These are phyloP conservation scores for Pleurotus platypus DNA, from an alignment of 768 basidiomycete species.

Conservation along the genomic window DNA sequence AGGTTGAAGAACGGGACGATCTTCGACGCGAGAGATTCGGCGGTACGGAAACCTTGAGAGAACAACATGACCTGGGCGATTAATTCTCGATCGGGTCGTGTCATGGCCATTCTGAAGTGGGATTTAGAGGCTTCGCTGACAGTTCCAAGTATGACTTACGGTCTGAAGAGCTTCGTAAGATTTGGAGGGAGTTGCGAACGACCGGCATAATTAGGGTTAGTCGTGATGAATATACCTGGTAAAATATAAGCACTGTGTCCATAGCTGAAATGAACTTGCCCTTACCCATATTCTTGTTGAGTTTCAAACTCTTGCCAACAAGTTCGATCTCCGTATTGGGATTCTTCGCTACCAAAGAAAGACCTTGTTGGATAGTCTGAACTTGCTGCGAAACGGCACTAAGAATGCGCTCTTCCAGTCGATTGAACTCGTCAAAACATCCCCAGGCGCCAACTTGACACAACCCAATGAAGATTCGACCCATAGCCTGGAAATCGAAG, in stretches of 20 bases:
- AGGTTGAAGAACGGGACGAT: constrained; percentile 99
- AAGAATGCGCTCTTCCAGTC: constrained; percentile 95
- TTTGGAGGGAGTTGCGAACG: constrained; percentile 89
- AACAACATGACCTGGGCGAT: constrained; percentile 99
- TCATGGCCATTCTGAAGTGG: constrained; percentile 89
- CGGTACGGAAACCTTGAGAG: constrained; percentile 98
- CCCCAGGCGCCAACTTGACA: constrained; percentile 99
- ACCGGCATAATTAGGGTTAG: constrained; percentile 98
- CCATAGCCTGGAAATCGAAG: constrained; percentile 99
- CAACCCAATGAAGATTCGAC: constrained; percentile 96
- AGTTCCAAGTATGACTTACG: constrained; percentile 46
- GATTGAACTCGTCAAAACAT: constrained; percentile 97
- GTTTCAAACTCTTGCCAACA: constrained; percentile 89
- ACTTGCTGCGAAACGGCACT: constrained; percentile 99
- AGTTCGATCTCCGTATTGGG: constrained; percentile 91
- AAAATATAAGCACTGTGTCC: constrained; percentile 6
- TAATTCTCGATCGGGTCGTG: constrained; percentile 94
- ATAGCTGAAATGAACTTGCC: background rate
- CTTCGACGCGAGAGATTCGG: constrained; percentile 95
- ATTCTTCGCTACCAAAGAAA: constrained; percentile 78
- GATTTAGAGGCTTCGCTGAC: background rate
- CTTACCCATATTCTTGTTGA: constrained; percentile 90
- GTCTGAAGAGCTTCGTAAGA: constrained; percentile 89
- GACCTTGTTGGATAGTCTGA: constrained; percentile 95
- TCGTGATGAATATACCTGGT: constrained; percentile 95